Evolutionary conservation across 1,284 basidiomycete genomes (phyloP).

Genomic region (Apiotrichum sp.): DNA sequence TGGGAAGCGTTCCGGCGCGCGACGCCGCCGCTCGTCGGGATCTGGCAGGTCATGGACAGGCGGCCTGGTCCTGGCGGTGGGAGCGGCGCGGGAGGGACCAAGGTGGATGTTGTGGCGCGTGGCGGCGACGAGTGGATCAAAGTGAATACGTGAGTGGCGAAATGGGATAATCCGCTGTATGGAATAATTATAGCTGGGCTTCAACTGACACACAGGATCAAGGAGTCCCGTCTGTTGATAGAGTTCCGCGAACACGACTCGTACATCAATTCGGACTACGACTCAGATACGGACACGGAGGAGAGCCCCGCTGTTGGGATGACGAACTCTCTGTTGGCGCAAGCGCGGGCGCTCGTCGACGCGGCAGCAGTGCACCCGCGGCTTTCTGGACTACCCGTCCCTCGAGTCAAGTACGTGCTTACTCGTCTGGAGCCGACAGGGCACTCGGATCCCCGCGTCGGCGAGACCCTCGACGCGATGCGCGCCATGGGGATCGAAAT

Average conservation of each 20-base stretch:
- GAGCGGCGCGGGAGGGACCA: constrained; percentile 10
- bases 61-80: constrained; percentile 4
- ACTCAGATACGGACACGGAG: constrained; percentile 23
- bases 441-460: constrained; percentile 56
- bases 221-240: constrained; percentile 63
- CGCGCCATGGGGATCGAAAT: constrained; percentile 60
- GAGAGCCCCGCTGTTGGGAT: not conserved
- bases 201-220: constrained; percentile 53
- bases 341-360: constrained; percentile 50
- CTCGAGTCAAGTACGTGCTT: constrained; percentile 58
- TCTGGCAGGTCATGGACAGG: constrained; percentile 30
- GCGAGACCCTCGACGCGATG: constrained; percentile 56
- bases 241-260: constrained; percentile 78
- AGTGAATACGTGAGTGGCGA: constrained; percentile 67
- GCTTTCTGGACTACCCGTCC: constrained; percentile 21
- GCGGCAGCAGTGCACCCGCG: constrained; percentile 56
- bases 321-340: constrained; percentile 53
- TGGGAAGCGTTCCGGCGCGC: constrained; percentile 36
- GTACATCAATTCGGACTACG: constrained; percentile 54
- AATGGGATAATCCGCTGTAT: not conserved
- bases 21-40: constrained; percentile 24
- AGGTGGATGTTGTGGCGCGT: constrained; percentile 68
- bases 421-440: constrained; percentile 56
- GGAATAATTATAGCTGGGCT: too few relatives aligned
- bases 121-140: constrained; percentile 70